A percentile compares a stretch with the other conserved stretches of the same genome.
Conservation (phyloP, 2,329 filamentous ascomycete species). For the Zasmidium cellare region DNA sequence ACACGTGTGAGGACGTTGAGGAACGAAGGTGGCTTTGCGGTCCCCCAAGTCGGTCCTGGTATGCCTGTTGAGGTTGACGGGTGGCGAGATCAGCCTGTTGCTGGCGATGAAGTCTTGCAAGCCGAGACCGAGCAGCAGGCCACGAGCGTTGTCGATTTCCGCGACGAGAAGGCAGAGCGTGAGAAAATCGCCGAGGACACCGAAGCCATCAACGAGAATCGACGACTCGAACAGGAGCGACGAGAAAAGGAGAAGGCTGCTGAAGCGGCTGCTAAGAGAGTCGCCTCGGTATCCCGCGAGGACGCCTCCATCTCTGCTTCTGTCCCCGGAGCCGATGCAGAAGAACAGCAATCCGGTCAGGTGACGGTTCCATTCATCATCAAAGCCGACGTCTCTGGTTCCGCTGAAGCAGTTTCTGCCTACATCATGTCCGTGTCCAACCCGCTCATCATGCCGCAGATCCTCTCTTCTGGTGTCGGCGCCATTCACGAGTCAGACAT, state of each 20-base stretch:
- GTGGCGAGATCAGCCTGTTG: constrained; percentile 85
- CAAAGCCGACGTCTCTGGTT: constrained; percentile 91
- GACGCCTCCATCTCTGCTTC: constrained; percentile 25
- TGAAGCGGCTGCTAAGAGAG: constrained; percentile 34
- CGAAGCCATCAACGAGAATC: constrained; percentile 72
- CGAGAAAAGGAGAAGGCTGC: constrained; percentile 59
- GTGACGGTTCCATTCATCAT: constrained; percentile 76
- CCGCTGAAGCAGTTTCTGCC: constrained; percentile 83
- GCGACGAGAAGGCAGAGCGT: constrained; percentile 69
- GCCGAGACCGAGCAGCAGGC: constrained; percentile 76
- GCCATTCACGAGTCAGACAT: constrained; percentile 82
- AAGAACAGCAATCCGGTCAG: constrained; percentile 49
- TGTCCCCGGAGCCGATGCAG: constrained; percentile 28
- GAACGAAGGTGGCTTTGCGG: constrained; percentile 76
- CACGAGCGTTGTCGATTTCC: constrained; percentile 74
- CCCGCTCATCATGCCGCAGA: constrained; percentile 74
- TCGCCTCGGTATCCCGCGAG: constrained; percentile 8
- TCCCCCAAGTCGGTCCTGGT: constrained; percentile 77
- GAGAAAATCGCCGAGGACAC: constrained; percentile 67
- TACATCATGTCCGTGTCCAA: constrained; percentile 77
- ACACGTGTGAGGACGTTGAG: constrained; percentile 78
- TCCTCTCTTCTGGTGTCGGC: constrained; percentile 78
- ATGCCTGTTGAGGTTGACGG: constrained; percentile 90
- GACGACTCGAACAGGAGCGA: constrained; percentile 59
- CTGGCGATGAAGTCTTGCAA: constrained; percentile 85